Conservation (phyloP, 2,329 filamentous ascomycete species). For the Xylaria sp. region DNA sequence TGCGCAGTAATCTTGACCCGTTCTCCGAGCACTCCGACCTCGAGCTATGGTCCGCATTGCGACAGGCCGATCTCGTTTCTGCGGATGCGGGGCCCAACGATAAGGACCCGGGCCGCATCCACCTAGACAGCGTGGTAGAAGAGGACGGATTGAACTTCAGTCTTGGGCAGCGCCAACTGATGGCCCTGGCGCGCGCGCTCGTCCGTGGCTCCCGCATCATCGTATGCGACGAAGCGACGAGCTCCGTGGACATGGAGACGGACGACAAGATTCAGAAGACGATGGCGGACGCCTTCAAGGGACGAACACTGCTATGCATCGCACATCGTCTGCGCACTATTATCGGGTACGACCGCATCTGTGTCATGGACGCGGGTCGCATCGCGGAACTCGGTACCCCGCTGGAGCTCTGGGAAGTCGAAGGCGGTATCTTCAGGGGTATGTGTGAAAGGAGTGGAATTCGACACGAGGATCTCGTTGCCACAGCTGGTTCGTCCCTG, state of each 20-base stretch:
- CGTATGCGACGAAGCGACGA: constrained; percentile 96
- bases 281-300: constrained; percentile 84
- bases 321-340: constrained; percentile 93
- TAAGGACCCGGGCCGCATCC: constrained; percentile 65
- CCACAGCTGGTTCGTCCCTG: not conserved
- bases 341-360: constrained; percentile 92
- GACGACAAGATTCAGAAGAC: constrained; percentile 94
- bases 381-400: constrained; percentile 91
- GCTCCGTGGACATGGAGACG: constrained; percentile 93
- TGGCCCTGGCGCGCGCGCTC: constrained; percentile 91
- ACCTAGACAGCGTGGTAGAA: constrained; percentile 86
- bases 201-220: constrained; percentile 91
- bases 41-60: constrained; percentile 80
- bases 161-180: constrained; percentile 91
- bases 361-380: constrained; percentile 89
- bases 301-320: constrained; percentile 90
- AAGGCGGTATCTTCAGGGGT: constrained; percentile 80
- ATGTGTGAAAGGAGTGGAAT: constrained; percentile 94
- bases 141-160: constrained; percentile 98
- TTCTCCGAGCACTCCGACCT: constrained; percentile 82
- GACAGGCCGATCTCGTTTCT: constrained; percentile 77
- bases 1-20: constrained; percentile 82
- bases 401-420: constrained; percentile 69
- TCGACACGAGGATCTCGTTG: constrained; percentile 62
- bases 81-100: constrained; percentile 59